Conservation (phyloP, 805 yeast species). For the Hanseniaspora meyeri region DNA sequence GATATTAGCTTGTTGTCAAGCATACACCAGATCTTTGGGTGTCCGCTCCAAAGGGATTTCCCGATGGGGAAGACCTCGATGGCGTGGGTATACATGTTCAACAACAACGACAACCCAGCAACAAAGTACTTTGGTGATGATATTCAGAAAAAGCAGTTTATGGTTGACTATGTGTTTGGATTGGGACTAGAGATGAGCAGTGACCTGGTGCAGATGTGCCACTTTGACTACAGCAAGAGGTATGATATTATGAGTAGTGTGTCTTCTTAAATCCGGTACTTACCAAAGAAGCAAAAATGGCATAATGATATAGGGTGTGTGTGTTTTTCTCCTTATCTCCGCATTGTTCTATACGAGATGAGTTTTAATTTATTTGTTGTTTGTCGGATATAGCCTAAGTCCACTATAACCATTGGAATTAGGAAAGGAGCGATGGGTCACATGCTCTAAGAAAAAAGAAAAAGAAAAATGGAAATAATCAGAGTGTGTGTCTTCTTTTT, state of each 20-base stretch:
- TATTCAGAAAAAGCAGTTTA: not conserved
- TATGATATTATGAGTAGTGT: not conserved
- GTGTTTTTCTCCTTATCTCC: too few relatives aligned
- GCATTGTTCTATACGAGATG: too few relatives aligned
- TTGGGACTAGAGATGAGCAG: not conserved
- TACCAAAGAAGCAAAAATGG: too few relatives aligned
- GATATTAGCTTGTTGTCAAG: slow-evolving; percentile 3
- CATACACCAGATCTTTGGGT: slow-evolving; percentile 6
- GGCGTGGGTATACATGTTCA: slow-evolving; percentile 11
- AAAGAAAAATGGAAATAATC: too few relatives aligned
- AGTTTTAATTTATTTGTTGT: too few relatives aligned
- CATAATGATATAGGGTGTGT: too few relatives aligned
- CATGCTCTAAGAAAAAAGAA: too few relatives aligned
- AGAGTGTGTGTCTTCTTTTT: too few relatives aligned
- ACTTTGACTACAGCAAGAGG: slow-evolving; percentile 1
- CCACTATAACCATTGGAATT: too few relatives aligned
- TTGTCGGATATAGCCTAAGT: too few relatives aligned
- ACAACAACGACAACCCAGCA: not conserved
- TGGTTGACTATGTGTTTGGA: not conserved
- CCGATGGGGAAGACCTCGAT: not conserved
- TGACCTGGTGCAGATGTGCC: not conserved
- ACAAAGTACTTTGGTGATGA: not conserved
- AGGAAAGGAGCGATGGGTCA: too few relatives aligned
- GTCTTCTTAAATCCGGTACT: too few relatives aligned
- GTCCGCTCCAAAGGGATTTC: slow-evolving; percentile 2